Conservation (phyloP, 2,329 filamentous ascomycete genomes). For the Colletotrichum tabaci region DNA sequence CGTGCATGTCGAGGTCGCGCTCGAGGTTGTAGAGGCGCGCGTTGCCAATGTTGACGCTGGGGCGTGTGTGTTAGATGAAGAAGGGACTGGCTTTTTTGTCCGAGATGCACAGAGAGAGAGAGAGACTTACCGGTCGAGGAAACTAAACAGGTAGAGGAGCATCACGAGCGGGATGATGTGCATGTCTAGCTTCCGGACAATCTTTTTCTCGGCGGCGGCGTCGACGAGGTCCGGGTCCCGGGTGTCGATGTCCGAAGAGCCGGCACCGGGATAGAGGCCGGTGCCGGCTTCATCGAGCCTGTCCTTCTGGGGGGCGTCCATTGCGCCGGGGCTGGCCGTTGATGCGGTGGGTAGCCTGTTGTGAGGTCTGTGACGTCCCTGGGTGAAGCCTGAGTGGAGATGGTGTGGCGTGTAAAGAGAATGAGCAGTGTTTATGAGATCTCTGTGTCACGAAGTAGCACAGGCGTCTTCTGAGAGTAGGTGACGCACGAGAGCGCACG, state of each 20-base stretch:
- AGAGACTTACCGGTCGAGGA: constrained; percentile 75
- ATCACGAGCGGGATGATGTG: constrained; percentile 78
- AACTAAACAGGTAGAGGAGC: constrained; percentile 81
- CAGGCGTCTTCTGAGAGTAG: background rate
- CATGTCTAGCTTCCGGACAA: constrained; percentile 76
- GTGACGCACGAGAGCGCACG: background rate
- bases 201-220: constrained; percentile 61
- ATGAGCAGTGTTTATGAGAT: background rate
- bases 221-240: constrained; percentile 18
- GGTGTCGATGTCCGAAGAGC: constrained; percentile 12
- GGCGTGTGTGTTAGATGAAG: background rate
- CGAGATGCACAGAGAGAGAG: background rate
- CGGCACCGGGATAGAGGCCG: constrained; percentile 18
- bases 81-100: too few species aligned
- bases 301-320: constrained; percentile 25
- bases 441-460: background rate
- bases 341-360: background rate
- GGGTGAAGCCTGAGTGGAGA: background rate
- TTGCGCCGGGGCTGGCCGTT: background rate
- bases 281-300: constrained; percentile 5
- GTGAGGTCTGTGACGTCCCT: background rate
- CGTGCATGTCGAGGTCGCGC: constrained; percentile 71
- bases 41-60: constrained; percentile 68
- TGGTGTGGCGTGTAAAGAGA: background rate
- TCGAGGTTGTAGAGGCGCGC: constrained; percentile 77